Evolutionary conservation across 768 basidiomycete genomes (phyloP), one percentile per base, ranked within the genome.

Genomic region (Suillus lakei): DNA sequence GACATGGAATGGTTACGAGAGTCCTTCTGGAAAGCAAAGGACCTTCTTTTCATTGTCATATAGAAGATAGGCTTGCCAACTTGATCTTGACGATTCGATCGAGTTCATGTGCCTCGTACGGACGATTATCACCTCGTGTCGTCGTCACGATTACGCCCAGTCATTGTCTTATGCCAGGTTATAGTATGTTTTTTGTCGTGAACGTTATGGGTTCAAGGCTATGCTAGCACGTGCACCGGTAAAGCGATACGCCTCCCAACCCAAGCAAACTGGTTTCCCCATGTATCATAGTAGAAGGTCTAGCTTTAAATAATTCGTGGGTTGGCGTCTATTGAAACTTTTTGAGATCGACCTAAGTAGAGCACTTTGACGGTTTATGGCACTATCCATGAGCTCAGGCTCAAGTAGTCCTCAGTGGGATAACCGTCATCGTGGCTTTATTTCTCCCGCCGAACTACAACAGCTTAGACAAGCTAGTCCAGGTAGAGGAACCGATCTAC

Each of bases 331-430:
- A n/a, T n/a, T n/a, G 32, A 13, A 54, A 54, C 53, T 32, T 54
- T 51, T 54, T 54, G 53, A n/a, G 53, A 54, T 34, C 53, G 21
- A 54, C 53, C 51, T n/a, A n/a, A 5, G 30, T 28, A 30, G 28
- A 5, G 50, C 16, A 53, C 32, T n/a, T 34, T 34, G 21, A 34
- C 36, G 16, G 56, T 58, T 38, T 39, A 58, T 58, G 56, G 56
- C 56, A 26, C 38, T 58, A 38, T 38, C 56, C 10, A 28, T 39
- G 36, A 23, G 36, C 39, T 21, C 58, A 21, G 39, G 58, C 34
- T 77, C 76, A 13, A 72, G 76, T 51, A 77, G 76, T 65, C 76
- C 76, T 34, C 77, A 79, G 69, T 77, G 76, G 76, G 76, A 77
- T 64, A 77, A 65, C 65, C 76, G 76, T 34, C 69, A 77, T 44